Conservation (phyloP, 1,284 basidiomycete species). For the Coriolopsis trogii region DNA sequence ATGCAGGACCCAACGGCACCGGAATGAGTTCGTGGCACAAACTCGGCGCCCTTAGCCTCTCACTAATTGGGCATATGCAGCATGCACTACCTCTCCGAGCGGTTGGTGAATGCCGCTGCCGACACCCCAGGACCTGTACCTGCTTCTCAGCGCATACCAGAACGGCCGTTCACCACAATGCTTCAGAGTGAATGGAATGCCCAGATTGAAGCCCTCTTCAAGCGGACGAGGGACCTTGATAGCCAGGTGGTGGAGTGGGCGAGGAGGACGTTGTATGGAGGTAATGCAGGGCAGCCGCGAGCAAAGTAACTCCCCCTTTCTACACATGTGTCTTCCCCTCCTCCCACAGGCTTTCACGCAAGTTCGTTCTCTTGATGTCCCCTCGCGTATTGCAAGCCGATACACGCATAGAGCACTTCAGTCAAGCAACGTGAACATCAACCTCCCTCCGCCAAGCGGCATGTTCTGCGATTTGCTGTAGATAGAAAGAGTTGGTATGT, state of each 20-base stretch:
- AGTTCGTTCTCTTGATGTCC: too few species aligned
- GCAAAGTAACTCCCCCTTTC: conserved; percentile 15
- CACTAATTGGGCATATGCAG: conserved; percentile 14
- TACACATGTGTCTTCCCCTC: too few species aligned
- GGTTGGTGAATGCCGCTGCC: conserved; percentile 28
- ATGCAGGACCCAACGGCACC: conserved; percentile 32
- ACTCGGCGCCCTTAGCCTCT: neutral
- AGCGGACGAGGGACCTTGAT: conserved; percentile 25
- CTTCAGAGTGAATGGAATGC: conserved; percentile 34
- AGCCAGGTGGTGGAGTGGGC: conserved; percentile 29
- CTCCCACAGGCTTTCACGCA: too few species aligned
- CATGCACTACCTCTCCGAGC: conserved; percentile 30
- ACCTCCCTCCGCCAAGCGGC: too few species aligned
- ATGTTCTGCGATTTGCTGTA: too few species aligned
- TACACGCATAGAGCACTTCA: too few species aligned
- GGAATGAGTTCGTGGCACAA: conserved; percentile 26
- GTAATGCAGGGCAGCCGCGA: conserved; percentile 16
- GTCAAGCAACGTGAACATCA: too few species aligned
- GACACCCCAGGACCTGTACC: conserved; percentile 25
- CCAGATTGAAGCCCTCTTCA: conserved; percentile 32
- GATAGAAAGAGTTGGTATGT: too few species aligned
- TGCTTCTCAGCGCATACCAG: conserved; percentile 31
- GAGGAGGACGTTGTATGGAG: conserved; percentile 31
- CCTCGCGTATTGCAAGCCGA: too few species aligned
- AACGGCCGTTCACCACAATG: conserved; percentile 28